These are phyloP conservation scores for Candida loeiensis DNA, from an alignment of 805 yeast species.

Conservation along the genomic window DNA sequence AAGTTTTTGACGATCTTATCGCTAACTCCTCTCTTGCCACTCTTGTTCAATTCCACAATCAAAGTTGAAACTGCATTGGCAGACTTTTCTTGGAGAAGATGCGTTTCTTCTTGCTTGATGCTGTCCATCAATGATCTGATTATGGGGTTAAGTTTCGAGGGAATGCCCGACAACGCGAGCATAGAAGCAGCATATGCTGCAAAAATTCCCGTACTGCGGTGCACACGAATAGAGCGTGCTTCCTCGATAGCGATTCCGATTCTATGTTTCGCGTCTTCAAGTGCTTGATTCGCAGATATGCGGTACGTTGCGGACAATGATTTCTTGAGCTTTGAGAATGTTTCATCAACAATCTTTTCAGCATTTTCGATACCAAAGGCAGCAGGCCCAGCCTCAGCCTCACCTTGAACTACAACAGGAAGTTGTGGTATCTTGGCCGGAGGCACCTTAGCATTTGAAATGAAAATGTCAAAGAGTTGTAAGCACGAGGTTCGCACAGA, in stretches of 20 bases:
- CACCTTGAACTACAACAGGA: slow-evolving; percentile 92
- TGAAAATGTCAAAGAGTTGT: slow-evolving; percentile 73
- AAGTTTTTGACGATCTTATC: slow-evolving; percentile 87
- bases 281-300: slow-evolving; percentile 63
- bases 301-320: slow-evolving; percentile 65
- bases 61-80: slow-evolving; percentile 67
- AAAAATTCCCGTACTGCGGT: slow-evolving; percentile 57
- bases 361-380: slow-evolving; percentile 84
- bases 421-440: slow-evolving; percentile 71
- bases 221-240: slow-evolving; percentile 50
- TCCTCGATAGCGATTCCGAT: slow-evolving; percentile 64
- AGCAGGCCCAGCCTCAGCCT: slow-evolving; percentile 87
- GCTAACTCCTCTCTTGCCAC: slow-evolving; percentile 67
- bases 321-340: slow-evolving; percentile 62
- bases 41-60: slow-evolving; percentile 52
- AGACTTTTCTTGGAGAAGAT: slow-evolving; percentile 63
- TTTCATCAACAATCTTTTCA: slow-evolving; percentile 58
- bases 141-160: slow-evolving; percentile 82
- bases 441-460: slow-evolving; percentile 71
- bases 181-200: slow-evolving; percentile 77
- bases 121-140: slow-evolving; percentile 92
- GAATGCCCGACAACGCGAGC: slow-evolving; percentile 62
- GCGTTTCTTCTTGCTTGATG: slow-evolving; percentile 69
- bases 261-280: slow-evolving; percentile 76
- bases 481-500: slow-evolving; percentile 85